phyloP scores from a whole-genome alignment of 805 yeast genomes.

The Cyberlindnera sargentensis region DNA sequence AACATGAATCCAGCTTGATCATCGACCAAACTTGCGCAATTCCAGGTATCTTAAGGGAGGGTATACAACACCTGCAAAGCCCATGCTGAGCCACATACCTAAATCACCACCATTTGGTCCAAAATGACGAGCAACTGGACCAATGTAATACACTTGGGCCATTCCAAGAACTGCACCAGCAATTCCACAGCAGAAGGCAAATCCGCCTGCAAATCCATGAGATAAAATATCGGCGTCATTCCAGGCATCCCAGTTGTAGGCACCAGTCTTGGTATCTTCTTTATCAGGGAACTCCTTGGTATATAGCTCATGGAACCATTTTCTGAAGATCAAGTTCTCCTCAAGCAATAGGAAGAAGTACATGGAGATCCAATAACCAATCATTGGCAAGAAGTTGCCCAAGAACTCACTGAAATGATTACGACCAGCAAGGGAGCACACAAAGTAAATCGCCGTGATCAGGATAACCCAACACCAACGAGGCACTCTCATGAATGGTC shows the following conservation, averaged over 20 bases:
- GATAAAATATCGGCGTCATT: conserved; percentile 54
- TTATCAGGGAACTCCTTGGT: conserved; percentile 33
- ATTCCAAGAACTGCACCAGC: conserved; percentile 83
- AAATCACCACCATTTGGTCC: conserved; percentile 63
- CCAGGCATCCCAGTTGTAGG: conserved; percentile 71
- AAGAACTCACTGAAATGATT: conserved; percentile 64
- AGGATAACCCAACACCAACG: conserved; percentile 70
- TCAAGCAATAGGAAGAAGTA: conserved; percentile 62
- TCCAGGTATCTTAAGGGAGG: conserved; percentile 62
- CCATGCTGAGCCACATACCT: conserved; percentile 77
- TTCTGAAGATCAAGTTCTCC: conserved; percentile 68
- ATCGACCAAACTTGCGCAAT: conserved; percentile 47
- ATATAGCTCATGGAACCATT: conserved; percentile 33
- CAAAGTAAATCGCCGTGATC: conserved; percentile 55
- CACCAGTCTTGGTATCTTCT: conserved; percentile 22
- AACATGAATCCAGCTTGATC: not conserved
- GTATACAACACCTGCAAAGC: conserved; percentile 55
- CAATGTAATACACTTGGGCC: conserved; percentile 81
- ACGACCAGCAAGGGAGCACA: conserved; percentile 74
- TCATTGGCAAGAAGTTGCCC: conserved; percentile 81
- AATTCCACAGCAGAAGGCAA: conserved; percentile 62
- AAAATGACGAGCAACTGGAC: conserved; percentile 63
- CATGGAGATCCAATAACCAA: conserved; percentile 86
- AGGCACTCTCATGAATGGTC: conserved; percentile 51
- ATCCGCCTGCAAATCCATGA: conserved; percentile 62